A percentile compares a stretch with the other conserved stretches of the same genome.
Evolutionary conservation across 1,284 basidiomycete species (phyloP).

Genomic region (Ceratobasidium sp.): DNA sequence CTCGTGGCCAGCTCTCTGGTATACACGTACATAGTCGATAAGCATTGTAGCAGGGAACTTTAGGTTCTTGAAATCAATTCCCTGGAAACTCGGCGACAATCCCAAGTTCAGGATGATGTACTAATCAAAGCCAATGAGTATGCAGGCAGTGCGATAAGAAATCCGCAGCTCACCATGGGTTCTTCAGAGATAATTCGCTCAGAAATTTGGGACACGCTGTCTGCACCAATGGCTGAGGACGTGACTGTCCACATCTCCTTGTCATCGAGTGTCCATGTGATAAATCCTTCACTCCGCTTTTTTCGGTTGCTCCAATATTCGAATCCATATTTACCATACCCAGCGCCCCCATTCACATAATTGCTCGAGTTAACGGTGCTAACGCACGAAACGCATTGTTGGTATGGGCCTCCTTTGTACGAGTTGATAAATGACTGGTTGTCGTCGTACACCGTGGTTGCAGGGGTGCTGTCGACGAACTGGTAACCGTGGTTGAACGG

Average conservation of each 20-base stretch:
- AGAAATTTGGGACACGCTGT: constrained; percentile 60
- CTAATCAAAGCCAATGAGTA: constrained; percentile 50
- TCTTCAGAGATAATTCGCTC: constrained; percentile 77
- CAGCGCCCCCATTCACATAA: constrained; percentile 57
- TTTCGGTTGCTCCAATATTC: constrained; percentile 77
- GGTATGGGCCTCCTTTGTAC: constrained; percentile 78
- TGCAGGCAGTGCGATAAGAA: neutral
- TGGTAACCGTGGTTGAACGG: constrained; percentile 76
- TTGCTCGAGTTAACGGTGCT: constrained; percentile 60
- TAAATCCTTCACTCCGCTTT: constrained; percentile 66
- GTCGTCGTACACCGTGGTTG: constrained; percentile 62
- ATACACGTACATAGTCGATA: constrained; percentile 79
- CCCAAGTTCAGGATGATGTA: constrained; percentile 78
- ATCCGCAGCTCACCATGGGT: constrained; percentile 69
- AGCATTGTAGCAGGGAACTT: constrained; percentile 73
- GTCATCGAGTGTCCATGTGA: constrained; percentile 74
- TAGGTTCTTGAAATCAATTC: constrained; percentile 68
- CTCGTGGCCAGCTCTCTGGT: constrained; percentile 66
- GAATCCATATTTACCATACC: constrained; percentile 67
- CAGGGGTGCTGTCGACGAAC: constrained; percentile 61
- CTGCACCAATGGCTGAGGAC: constrained; percentile 63
- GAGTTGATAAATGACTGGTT: constrained; percentile 63
- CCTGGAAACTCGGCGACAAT: constrained; percentile 72
- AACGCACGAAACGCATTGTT: constrained; percentile 78
- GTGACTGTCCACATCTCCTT: constrained; percentile 70